Base-by-base conservation (phyloP, 352 stramenopile species). In the Phytopythium boreale region DNA sequence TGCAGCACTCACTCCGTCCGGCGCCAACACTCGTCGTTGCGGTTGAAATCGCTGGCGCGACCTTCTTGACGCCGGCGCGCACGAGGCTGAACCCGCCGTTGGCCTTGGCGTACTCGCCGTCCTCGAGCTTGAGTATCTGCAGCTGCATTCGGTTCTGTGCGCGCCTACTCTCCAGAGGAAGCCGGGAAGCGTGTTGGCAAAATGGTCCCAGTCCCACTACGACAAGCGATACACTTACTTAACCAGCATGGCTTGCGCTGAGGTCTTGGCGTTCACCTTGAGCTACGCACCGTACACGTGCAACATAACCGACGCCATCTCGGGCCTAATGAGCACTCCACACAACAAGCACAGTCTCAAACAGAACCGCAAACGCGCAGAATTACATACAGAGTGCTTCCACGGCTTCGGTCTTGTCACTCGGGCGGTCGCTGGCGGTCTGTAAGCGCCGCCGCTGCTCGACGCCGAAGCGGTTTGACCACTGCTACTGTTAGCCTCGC, bases 61-160 rank as follows among this genome's bases (percentile, higher is more conserved):
- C 58, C 59, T 77, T 82, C 60, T 81, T 84, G 17, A 83, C 70
- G 29, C 75, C 81, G 1, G 81, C 74, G 6, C 84, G 80, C 14
- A 91, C 69, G 58, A 93, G 80, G 66, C 77, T 87, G 59, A 90
- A 92, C 20, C 84, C 84, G 55, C 80, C 82, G 46, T 84, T 86
- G 0, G 73, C 79, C 59, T 90, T 93, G n/a, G 77, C 63, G 63
- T 92, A 93, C 64, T 88, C 79, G 20, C 84, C 81, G 36, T 89
- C 84, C 55, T 90, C 79, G 15, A 93, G 56, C 17, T 70, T 70
- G 8, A 92, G 63, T 57, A 88, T 61, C 59, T 80, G 77, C 41
- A 81, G 58, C 66, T 88, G 78, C 69, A 77, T 85, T 43, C 75
- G 72, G 50, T 69, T 85, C 47, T 67, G 63, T 27, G 68, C 58